A percentile compares a stretch with the other conserved stretches of the same genome.
phyloP scores from a whole-genome alignment of 2,329 filamentous ascomycete genomes.

The Diaporthe humulicola region DNA sequence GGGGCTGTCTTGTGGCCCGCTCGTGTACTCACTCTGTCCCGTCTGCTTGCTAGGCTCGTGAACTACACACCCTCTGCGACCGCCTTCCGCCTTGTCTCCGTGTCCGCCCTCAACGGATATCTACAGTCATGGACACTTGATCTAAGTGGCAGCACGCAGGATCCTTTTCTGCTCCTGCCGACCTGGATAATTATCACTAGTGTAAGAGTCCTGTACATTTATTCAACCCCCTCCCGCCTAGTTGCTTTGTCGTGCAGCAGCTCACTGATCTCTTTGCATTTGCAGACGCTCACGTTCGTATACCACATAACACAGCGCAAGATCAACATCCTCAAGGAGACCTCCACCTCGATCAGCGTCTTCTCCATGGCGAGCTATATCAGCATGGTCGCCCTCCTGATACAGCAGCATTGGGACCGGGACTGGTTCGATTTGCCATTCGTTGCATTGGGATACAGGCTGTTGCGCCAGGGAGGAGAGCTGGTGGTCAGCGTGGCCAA shows the following conservation, averaged over 20 bases:
- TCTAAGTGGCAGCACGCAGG: constrained; percentile 77
- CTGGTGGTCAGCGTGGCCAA: constrained; percentile 47
- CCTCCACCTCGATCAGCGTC: constrained; percentile 80
- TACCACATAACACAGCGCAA: constrained; percentile 85
- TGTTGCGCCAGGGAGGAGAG: constrained; percentile 50
- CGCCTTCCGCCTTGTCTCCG: constrained; percentile 82
- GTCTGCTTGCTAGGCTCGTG: constrained; percentile 71
- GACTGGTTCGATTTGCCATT: constrained; percentile 73
- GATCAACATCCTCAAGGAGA: constrained; percentile 84
- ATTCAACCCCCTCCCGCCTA: background rate
- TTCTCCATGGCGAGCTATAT: constrained; percentile 83
- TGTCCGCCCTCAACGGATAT: constrained; percentile 81
- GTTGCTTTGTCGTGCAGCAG: background rate
- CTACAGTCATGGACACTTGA: constrained; percentile 80
- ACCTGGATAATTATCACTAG: constrained; percentile 85
- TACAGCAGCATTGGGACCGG: constrained; percentile 74
- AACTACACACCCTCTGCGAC: constrained; percentile 87
- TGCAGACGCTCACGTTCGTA: constrained; percentile 76
- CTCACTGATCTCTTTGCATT: background rate
- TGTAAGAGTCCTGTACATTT: constrained; percentile 57
- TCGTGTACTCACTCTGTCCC: constrained; percentile 34
- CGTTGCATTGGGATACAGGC: constrained; percentile 60
- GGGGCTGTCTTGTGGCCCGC: background rate
- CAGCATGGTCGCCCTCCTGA: constrained; percentile 77
- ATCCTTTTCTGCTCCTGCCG: constrained; percentile 78